Base-by-base conservation (phyloP, 345 rosid species). In the Clausena lansium region DNA sequence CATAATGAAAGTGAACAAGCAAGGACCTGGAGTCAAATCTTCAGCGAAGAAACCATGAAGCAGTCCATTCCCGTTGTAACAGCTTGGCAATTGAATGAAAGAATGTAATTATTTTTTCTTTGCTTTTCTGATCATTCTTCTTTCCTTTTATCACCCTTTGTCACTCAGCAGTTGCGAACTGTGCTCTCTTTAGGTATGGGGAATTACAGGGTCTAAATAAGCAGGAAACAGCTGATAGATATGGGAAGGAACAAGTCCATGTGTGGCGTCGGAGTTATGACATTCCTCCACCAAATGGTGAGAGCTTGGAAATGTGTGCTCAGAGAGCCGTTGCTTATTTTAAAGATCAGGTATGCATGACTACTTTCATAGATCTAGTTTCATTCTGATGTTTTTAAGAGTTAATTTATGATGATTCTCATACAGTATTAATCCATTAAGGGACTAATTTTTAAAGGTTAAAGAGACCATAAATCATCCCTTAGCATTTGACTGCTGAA, bases 301-400 rank as follows among this genome's bases (percentile, higher is more conserved):
- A 97, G 88, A 97, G 98, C 84, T 89, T 96, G 85, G 97, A 94
- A 87, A 96, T 96, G 98, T 96, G 99, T 71, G 99, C 99, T 75
- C 81, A 89, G 80, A 89, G 99, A 87, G 99, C 99, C 62, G 98
- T 91, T 64, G 87, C 93, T 73, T 91, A 87, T 81, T 86, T 86
- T 76, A 83, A 35, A 81, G 91, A 92, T 39, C 77, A 88, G 77
- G 94, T 87, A 83, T 54, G 77, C 67, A 67, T 52, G 65, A 36
- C 30, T 50, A 66, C 33, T 32, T 64, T 67, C 52, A 41, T 35
- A 50, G 63, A 72, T 79, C 73, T 62, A 24, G n/a, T 45, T 74
- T 32, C 50, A 39, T 33, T 71, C 19, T 68, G 39, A 20, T 58
- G 47, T 72, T 22, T 45, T 50, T 50, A 11, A 1, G 45, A 54